Conservation (phyloP, 148 eudicot species). For the Nepenthes mirabilis region DNA sequence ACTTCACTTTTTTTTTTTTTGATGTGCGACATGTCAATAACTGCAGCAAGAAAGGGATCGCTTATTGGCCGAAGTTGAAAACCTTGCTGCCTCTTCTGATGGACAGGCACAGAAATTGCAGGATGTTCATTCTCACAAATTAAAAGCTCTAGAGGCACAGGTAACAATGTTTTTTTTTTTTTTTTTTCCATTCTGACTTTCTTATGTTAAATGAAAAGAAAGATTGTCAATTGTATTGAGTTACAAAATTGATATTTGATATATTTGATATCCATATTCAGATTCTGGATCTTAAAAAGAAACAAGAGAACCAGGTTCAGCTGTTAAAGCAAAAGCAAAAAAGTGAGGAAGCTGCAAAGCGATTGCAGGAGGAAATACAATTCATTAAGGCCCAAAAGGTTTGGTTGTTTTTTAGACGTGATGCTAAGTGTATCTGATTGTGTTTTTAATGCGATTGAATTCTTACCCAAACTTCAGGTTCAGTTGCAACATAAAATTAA, state of each 20-base stretch:
- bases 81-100: constrained; percentile 65
- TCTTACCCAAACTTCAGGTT: constrained; percentile 39
- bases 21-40: constrained; percentile 2
- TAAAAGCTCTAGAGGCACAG: constrained; percentile 91
- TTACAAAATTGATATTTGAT: background rate
- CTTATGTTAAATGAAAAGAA: background rate
- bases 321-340: constrained; percentile 92
- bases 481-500: constrained; percentile 95
- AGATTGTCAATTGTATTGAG: too few relatives aligned
- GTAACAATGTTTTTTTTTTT: constrained; percentile 14
- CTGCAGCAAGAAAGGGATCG: constrained; percentile 90
- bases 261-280: constrained; percentile 10
- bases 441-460: constrained; percentile 6
- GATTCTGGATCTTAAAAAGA: constrained; percentile 95
- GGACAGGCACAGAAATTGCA: constrained; percentile 84
- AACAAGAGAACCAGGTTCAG: constrained; percentile 97
- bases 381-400: constrained; percentile 98
- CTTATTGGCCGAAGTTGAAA: constrained; percentile 83
- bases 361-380: constrained; percentile 91
- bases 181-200: background rate
- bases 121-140: constrained; percentile 77
- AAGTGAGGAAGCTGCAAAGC: constrained; percentile 95
- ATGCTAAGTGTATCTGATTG: background rate
- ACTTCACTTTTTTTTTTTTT: background rate
- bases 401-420: constrained; percentile 5